Base-by-base conservation (phyloP, 129 eudicot species). In the Pittosporum tobira region DNA sequence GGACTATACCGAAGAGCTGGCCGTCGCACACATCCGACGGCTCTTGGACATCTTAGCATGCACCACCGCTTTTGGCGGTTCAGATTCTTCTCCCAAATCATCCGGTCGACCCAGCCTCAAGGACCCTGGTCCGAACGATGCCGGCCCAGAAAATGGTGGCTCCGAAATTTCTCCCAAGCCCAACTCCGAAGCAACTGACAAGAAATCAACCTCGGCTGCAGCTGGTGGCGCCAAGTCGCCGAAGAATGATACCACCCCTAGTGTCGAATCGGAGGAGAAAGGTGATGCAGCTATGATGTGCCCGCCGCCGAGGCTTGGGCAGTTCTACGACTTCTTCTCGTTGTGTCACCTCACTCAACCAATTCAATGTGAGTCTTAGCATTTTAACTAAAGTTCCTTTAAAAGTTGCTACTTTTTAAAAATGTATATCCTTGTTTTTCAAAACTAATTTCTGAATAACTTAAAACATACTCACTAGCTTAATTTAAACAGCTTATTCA, bases 301-400 rank as follows among this genome's bases (percentile, higher is more conserved):
- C 30, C 98, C 96, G 34, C 98, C 98, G 36, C 98, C 95, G 67
- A 76, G 75, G 83, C 87, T 91, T 4, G 94, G 90, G 38, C 87
- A 86, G 81, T 91, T 91, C 75, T 91, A 91, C 43, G 96, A 91
- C 73, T 91, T 91, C 83, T 91, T 91, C 80, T 91, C 98, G 28
- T 84, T 91, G 67, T 76, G 96, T 57, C 89, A 91, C 69, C 78
- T 91, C 64, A 81, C 94, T 22, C 83, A 94, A 23, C 98, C 98
- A 10, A 75, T 91, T 57, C 98, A 91, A 64, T 91, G 98, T 91
- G 59, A 55, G 98, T 61, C 45, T 25, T 51, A 6, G 2, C 3
- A 22, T 2, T 30, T 26, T 30, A 25, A 2, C 8, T 15, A n/a
- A n/a, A n/a, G n/a, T n/a, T n/a, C n/a, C n/a, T n/a, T n/a, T n/a